phyloP scores from a whole-genome alignment of 2,329 filamentous ascomycete genomes.

The Daldinia sp. region DNA sequence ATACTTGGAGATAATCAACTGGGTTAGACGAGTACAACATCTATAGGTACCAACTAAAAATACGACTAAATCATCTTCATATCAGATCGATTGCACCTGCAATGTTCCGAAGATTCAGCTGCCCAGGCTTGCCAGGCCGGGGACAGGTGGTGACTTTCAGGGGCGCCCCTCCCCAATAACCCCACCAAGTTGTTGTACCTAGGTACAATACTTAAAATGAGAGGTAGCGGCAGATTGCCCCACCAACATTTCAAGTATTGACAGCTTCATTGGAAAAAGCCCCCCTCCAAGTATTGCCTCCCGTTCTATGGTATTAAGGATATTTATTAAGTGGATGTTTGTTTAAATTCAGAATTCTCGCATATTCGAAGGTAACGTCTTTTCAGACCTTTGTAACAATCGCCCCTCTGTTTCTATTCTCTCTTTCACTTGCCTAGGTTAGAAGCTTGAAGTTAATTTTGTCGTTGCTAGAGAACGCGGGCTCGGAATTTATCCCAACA shows the following conservation, averaged over 20 bases:
- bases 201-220: too few relatives aligned
- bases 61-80: background rate
- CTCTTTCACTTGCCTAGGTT: too few relatives aligned
- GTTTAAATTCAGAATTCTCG: too few relatives aligned
- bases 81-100: background rate
- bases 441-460: too few relatives aligned
- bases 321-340: too few relatives aligned
- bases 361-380: too few relatives aligned
- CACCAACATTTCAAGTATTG: slow-evolving; percentile 18
- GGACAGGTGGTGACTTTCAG: background rate
- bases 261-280: slow-evolving; percentile 27
- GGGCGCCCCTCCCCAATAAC: slow-evolving; percentile 18
- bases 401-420: background rate
- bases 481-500: background rate
- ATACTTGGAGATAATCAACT: background rate
- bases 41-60: background rate
- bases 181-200: slow-evolving; percentile 23
- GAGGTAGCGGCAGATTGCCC: slow-evolving; percentile 1
- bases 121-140: too few relatives aligned
- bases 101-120: background rate
- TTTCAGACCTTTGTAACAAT: too few relatives aligned
- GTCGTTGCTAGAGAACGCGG: background rate
- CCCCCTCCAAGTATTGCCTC: slow-evolving; percentile 8
- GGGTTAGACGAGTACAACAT: background rate
- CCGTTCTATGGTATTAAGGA: too few relatives aligned